A percentile compares a stretch with the other conserved stretches of the same genome.
Conservation (phyloP, 192 early-diverging fungal species). For the Backusella morwellensis region DNA sequence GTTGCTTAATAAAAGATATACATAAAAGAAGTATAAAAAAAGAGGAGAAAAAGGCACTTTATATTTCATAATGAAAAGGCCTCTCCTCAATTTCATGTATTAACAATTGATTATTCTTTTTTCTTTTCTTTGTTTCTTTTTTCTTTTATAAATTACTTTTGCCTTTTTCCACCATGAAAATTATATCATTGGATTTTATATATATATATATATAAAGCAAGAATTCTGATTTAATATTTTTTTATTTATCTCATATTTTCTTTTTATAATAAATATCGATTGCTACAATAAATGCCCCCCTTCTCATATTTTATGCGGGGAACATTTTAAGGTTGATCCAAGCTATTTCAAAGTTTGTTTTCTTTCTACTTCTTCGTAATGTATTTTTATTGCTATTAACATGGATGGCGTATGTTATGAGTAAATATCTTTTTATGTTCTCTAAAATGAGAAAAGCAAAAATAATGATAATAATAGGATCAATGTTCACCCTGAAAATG, state of each 20-base stretch:
- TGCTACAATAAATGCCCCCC: not conserved
- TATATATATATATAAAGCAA: not conserved
- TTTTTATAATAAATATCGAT: not conserved
- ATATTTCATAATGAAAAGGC: not conserved
- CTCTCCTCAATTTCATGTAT: not conserved
- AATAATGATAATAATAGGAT: not conserved
- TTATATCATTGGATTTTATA: not conserved
- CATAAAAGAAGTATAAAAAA: not conserved
- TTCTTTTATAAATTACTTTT: not conserved
- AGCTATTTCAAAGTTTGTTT: not conserved
- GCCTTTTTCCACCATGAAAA: no score
- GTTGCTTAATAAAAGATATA: not conserved
- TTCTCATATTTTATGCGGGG: constrained; percentile 7
- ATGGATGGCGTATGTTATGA: not conserved
- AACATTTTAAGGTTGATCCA: not conserved
- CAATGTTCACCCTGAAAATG: not conserved
- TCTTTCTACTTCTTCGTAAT: not conserved
- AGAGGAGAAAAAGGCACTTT: not conserved
- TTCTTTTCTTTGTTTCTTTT: not conserved
- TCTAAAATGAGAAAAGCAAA: not conserved
- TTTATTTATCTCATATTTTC: not conserved
- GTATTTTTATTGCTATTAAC: not conserved
- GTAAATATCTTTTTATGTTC: not conserved
- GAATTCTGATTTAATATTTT: not conserved
- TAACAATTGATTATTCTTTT: not conserved